Evolutionary conservation across 805 yeast species (phyloP), one percentile per base, ranked within the genome.

Genomic region (Yarrowia alimentaria): DNA sequence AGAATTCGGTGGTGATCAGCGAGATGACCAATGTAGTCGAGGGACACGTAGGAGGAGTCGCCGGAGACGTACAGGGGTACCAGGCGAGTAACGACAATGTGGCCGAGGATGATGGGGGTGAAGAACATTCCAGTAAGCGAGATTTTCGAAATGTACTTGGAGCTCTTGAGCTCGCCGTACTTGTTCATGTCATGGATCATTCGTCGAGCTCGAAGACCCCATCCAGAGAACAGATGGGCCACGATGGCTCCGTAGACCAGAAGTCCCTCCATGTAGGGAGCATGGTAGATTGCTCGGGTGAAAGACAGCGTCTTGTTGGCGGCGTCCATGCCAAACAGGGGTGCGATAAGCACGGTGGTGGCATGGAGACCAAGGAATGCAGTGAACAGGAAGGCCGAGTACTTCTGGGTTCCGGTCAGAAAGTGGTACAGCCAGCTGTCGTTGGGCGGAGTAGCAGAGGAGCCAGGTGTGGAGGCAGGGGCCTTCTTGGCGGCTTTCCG

Each of bases 121-220:
- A 81, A 63, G 9, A 77, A 31, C 61, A 79, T 81, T 0, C 91
- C 91, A 4, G 83, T 70, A 49, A 81, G 72, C 11, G 79, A 71
- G 16, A 80, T 62, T 2, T 88, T 87, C 2, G 84, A 66, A 5
- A 76, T 60, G 61, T 21, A 63, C 57, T 17, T 60, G 56, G 30
- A 28, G 26, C 30, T 29, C 51, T 51, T 54, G 57, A 53, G 37
- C 54, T 55, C 8, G 5, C 60, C 67, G 49, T 65, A 62, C 20
- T 57, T 48, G n/a, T 52, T 29, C 38, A 52, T 55, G 18, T 65
- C 61, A 14, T 62, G 57, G 48, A 66, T 62, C 25, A 57, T 59
- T 37, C 71, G 64, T 5, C 73, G 55, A 1, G 69, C 14, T 53
- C 86, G 64, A 4, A 77, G 51, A 0, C 62, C 57, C 1, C 80